A percentile compares a stretch with the other conserved stretches of the same genome.
These are phyloP conservation scores for Boletus speciosus DNA, from an alignment of 768 basidiomycete species.

Conservation along the genomic window DNA sequence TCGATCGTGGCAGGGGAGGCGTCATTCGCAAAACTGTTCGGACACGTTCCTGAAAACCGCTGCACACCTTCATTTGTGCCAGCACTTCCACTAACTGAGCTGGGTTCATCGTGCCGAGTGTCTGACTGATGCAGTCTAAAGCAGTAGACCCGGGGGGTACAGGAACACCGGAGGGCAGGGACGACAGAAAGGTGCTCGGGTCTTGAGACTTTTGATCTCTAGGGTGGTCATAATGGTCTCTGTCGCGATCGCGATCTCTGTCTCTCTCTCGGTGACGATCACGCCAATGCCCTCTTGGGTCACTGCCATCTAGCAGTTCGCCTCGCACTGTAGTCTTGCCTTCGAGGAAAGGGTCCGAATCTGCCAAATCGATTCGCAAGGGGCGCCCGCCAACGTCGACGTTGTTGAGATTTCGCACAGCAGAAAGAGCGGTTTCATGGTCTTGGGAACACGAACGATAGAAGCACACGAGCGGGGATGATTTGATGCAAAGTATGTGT, in stretches of 20 bases:
- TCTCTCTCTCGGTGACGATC: constrained; percentile 50
- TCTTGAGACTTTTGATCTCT: constrained; percentile 39
- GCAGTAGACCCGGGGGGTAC: constrained; percentile 67
- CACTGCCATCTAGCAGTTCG: constrained; percentile 69
- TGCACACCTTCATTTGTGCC: constrained; percentile 93
- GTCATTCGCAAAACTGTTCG: constrained; percentile 21
- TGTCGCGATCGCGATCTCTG: constrained; percentile 50
- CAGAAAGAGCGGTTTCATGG: constrained; percentile 92
- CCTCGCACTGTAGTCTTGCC: constrained; percentile 86
- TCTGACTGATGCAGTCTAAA: constrained; percentile 81
- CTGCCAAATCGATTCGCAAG: constrained; percentile 90
- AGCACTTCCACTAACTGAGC: constrained; percentile 88
- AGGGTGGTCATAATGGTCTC: constrained; percentile 29
- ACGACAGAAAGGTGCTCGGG: constrained; percentile 53
- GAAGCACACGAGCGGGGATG: constrained; percentile 11
- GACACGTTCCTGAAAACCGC: constrained; percentile 18
- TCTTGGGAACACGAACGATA: constrained; percentile 45
- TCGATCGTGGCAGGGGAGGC: constrained; percentile 3
- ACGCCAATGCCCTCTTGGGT: constrained; percentile 36
- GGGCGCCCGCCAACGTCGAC: constrained; percentile 90
- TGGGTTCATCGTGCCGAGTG: constrained; percentile 79
- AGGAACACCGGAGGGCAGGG: constrained; percentile 73
- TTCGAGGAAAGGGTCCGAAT: constrained; percentile 89
- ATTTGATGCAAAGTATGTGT: neutral
- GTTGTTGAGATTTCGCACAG: constrained; percentile 94